Evolutionary conservation across 768 basidiomycete genomes (phyloP), one percentile per base, ranked within the genome.

Genomic region (Amanita exitialis): DNA sequence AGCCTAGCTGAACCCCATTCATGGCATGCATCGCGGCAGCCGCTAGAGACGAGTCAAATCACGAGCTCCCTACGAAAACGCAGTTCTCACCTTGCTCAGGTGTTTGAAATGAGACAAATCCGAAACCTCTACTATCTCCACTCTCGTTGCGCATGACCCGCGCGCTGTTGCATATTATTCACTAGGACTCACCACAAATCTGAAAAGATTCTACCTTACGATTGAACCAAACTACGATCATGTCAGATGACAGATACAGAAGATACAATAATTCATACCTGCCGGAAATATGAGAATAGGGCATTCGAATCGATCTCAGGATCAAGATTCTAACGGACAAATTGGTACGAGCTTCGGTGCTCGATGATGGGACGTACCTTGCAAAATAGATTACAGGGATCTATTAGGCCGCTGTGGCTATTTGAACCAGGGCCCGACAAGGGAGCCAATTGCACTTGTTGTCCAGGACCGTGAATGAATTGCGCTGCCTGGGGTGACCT

Each of bases 321-420:
- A 64, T 91, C 88, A 45, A 95, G 71, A 62, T 92, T 92, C 89
- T 94, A 61, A 44, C 38, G 5, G 34, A 43, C 28, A 50, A 39
- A 3, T 23, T 54, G 18, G 45, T 7, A 51, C 37, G 25, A 54
- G 45, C 45, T 37, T 23, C 18, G 15, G 8, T 5, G 20, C 16
- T 47, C 30, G 30, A 47, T 18, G 28, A n/a, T 25, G 27, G 6
- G 1, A 58, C 70, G 38, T 52, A 87, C 86, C 74, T 90, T 90
- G 75, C 86, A 89, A 65, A 92, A 92, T 43, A 92, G 66, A 62
- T 91, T 91, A 73, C 89, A 92, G 0, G 90, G 90, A 65, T 91
- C 90, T 54, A 91, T 90, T 23, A 93, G 72, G 16, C 90, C 90
- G 56, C 87, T 90, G 60, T 90, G 86, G 60, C 87, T 90, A 49